These are phyloP conservation scores for Leccinum incarnatum DNA, from an alignment of 768 basidiomycete genomes.

Conservation along the genomic window DNA sequence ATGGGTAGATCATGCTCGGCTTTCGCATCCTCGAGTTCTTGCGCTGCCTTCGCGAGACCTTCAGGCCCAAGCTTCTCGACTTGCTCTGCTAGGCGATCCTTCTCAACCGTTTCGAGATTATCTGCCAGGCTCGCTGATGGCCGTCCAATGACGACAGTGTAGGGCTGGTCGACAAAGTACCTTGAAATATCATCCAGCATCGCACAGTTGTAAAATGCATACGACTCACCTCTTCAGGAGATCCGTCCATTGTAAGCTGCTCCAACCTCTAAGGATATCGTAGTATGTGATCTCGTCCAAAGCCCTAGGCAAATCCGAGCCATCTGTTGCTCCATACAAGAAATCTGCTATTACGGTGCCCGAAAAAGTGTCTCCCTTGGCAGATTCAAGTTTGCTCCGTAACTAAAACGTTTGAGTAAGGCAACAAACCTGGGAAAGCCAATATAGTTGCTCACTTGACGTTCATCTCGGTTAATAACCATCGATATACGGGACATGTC, in stretches of 20 bases:
- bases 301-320: constrained; percentile 66
- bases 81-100: constrained; percentile 69
- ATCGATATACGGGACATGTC: constrained; percentile 90
- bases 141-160: constrained; percentile 78
- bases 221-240: constrained; percentile 67
- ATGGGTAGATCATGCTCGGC: constrained; percentile 86
- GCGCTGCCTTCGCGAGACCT: constrained; percentile 69
- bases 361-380: constrained; percentile 79
- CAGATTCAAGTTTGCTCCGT: constrained; percentile 78
- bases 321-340: constrained; percentile 81
- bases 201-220: constrained; percentile 1
- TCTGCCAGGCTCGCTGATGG: constrained; percentile 85
- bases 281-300: constrained; percentile 82
- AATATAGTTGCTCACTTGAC: constrained; percentile 53
- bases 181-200: constrained; percentile 39
- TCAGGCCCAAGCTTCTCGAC: constrained; percentile 69
- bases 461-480: constrained; percentile 83
- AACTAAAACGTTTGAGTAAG: constrained; percentile 44
- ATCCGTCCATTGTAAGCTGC: constrained; percentile 69
- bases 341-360: constrained; percentile 77
- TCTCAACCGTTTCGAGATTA: constrained; percentile 78
- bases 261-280: constrained; percentile 65
- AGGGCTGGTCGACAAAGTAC: constrained; percentile 72
- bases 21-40: constrained; percentile 77
- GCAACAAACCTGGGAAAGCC: not conserved